Evolutionary conservation across 1,284 basidiomycete genomes (phyloP), one percentile per base, ranked within the genome.

Genomic region (Boletellus deceptivus): DNA sequence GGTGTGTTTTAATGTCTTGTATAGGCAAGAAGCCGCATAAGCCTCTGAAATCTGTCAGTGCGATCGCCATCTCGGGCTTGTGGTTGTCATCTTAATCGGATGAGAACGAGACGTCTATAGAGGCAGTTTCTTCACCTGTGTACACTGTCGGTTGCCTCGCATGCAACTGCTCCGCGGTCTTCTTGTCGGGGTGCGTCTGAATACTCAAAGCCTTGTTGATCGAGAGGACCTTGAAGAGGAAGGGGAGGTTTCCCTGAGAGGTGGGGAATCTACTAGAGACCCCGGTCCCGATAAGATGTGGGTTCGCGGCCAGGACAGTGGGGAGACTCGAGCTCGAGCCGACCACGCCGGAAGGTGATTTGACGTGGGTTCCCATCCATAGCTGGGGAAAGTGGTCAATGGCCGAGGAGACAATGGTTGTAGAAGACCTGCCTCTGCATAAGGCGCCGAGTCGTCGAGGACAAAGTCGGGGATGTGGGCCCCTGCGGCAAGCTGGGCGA

Each of bases 281-380:
- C n/a, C 67, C 68, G 25, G 74, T 60, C 14, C 90, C 90, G 41
- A 96, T 82, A 55, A 91, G 77, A 43, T 80, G 73, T 18, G 86
- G 86, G 65, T 91, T 75, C 2, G 74, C 69, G 20, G 78, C 73
- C 56, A 98, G 77, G 64, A 89, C 70, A 16, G 81, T 72, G 2
- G 83, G 78, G 38, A 93, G 83, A 42, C 62, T 69, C 54, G 65
- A 62, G 11, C 71, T 70, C 22, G 77, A 71, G 4, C 72, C 72
- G 11, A 73, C 56, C 22, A 91, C 71, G 42, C 74, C 80, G 3
- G 93, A 94, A 0, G 96, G 96, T 10, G 93, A 83, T 22, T 81
- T 91, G 1, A 91, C 81, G 65, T 99, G 97, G 0, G 97, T 98
- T 16, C 97, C 97, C 96, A 99, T 99, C 97, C 97, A 99, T 40